phyloP scores from a whole-genome alignment of 352 stramenopile genomes.

The Phytophthora pinifolia region DNA sequence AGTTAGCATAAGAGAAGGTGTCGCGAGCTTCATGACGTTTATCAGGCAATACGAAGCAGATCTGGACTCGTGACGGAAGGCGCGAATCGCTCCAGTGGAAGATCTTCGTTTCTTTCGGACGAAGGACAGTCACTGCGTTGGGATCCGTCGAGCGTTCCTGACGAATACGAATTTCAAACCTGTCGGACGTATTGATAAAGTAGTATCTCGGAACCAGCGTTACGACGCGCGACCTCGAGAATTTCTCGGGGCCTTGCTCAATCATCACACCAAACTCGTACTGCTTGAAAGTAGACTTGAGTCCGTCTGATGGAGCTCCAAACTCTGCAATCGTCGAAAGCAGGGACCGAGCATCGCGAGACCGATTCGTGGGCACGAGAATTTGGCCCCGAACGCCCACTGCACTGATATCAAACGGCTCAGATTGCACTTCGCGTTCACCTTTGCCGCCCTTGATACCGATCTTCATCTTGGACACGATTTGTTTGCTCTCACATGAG shows the following conservation, averaged over 20 bases:
- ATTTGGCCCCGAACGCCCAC: conserved; percentile 79
- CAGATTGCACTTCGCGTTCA: conserved; percentile 62
- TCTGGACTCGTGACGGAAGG: conserved; percentile 64
- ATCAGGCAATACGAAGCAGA: conserved; percentile 61
- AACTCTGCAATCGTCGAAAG: conserved; percentile 57
- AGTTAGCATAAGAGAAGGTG: conserved; percentile 31
- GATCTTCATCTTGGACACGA: conserved; percentile 78
- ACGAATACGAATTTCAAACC: conserved; percentile 65
- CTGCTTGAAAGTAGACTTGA: conserved; percentile 55
- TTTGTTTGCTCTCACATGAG: conserved; percentile 61
- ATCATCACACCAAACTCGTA: conserved; percentile 88
- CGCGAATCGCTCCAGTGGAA: conserved; percentile 79
- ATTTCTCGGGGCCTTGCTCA: conserved; percentile 75
- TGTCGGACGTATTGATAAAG: conserved; percentile 72
- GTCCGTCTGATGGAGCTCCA: conserved; percentile 20
- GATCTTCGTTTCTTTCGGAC: conserved; percentile 62
- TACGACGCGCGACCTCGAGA: conserved; percentile 75
- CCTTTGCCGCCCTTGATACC: conserved; percentile 44
- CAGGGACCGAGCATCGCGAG: conserved; percentile 42
- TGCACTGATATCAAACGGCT: conserved; percentile 77
- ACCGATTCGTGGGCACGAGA: conserved; percentile 49
- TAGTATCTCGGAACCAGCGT: conserved; percentile 83
- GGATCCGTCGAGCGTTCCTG: conserved; percentile 52
- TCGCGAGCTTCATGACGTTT: conserved; percentile 23
- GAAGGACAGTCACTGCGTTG: conserved; percentile 42